These are phyloP conservation scores for Sporisorium scitamineum DNA, from an alignment of 1,284 basidiomycete genomes.

Conservation along the genomic window DNA sequence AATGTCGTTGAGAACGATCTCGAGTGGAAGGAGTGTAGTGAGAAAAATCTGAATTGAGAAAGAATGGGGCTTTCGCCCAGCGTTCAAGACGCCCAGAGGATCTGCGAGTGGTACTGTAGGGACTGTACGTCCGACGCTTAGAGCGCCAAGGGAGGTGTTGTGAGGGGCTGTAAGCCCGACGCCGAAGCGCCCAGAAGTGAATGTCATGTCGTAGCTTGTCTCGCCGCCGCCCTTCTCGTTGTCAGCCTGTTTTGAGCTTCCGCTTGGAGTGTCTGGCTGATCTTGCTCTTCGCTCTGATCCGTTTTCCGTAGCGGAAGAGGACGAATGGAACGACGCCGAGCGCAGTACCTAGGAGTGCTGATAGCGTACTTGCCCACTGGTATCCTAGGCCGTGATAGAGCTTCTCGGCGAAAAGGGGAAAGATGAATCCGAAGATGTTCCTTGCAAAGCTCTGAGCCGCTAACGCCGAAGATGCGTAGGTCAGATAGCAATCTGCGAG, in stretches of 20 bases:
- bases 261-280: slow-evolving; percentile 66
- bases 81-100: too few species aligned
- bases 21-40: too few species aligned
- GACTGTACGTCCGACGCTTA: too few species aligned
- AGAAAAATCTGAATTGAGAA: too few species aligned
- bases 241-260: slow-evolving; percentile 18
- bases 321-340: slow-evolving; percentile 77
- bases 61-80: too few species aligned
- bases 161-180: too few species aligned
- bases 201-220: slow-evolving; percentile 4
- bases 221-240: too few species aligned
- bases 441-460: slow-evolving; percentile 80
- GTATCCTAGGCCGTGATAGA: slow-evolving; percentile 76
- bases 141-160: too few species aligned
- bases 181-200: neutral
- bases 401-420: slow-evolving; percentile 64
- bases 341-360: slow-evolving; percentile 74
- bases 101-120: too few species aligned
- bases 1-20: too few species aligned
- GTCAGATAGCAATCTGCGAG: slow-evolving; percentile 71
- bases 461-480: slow-evolving; percentile 81
- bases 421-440: slow-evolving; percentile 66
- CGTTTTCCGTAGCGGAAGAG: slow-evolving; percentile 76
- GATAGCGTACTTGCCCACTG: slow-evolving; percentile 80
- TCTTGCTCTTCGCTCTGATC: slow-evolving; percentile 76